Conservation (phyloP, 2,329 filamentous ascomycete genomes). For the Colletotrichum lini region DNA sequence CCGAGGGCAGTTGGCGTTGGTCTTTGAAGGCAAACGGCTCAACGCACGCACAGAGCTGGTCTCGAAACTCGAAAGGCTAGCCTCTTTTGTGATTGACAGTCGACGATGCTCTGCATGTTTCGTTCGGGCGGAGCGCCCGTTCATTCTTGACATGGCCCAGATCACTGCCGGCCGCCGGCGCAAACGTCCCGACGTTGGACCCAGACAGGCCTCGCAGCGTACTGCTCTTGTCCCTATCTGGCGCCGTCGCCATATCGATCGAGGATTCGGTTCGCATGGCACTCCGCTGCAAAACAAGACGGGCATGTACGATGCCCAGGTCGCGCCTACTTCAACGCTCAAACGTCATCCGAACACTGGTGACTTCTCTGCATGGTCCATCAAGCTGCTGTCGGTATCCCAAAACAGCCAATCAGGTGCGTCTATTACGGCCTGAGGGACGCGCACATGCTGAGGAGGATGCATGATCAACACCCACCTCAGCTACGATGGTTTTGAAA, state of each 20-base stretch:
- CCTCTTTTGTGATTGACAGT: background rate
- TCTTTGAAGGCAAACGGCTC: background rate
- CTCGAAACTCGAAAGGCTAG: background rate
- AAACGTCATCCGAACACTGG: conserved; percentile 37
- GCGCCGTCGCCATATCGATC: too few relatives aligned
- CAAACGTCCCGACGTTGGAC: too few relatives aligned
- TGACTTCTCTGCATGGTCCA: background rate
- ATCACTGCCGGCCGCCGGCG: background rate
- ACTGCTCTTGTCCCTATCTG: too few relatives aligned
- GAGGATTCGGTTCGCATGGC: too few relatives aligned
- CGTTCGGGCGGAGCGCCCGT: background rate
- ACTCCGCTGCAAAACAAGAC: too few relatives aligned
- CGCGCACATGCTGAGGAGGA: background rate
- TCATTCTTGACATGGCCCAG: background rate
- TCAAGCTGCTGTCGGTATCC: background rate
- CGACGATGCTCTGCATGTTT: background rate
- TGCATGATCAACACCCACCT: conserved; percentile 6
- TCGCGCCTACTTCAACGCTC: background rate
- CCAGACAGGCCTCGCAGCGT: too few relatives aligned
- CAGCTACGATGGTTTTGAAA: background rate
- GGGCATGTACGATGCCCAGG: background rate
- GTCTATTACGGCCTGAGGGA: background rate
- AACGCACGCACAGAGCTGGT: background rate
- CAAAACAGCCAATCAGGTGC: background rate
- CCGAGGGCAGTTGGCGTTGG: background rate